Percentiles rank a stretch among this genome's conserved stretches.
phyloP scores from a whole-genome alignment of 2,329 filamentous ascomycete species.

The Fusarium chlamydosporum region DNA sequence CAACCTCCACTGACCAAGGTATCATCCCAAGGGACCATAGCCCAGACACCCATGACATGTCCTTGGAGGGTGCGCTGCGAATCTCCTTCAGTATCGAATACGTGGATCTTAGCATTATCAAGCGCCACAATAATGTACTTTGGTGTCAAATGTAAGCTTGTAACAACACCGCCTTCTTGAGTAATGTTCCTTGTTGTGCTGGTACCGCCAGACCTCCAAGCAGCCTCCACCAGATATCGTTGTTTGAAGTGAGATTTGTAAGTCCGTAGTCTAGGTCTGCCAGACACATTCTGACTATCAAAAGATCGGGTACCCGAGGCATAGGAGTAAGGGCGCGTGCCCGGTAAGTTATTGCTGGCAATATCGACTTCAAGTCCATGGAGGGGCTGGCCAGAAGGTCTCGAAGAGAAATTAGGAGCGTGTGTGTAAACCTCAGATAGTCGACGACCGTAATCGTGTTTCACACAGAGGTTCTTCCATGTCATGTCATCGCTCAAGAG shows the following conservation, averaged over 20 bases:
- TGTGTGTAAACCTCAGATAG: slow-evolving; percentile 65
- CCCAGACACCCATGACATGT: slow-evolving; percentile 99
- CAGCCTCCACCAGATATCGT: slow-evolving; percentile 95
- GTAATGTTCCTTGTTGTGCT: slow-evolving; percentile 90
- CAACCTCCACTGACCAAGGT: slow-evolving; percentile 95
- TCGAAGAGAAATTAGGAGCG: slow-evolving; percentile 51
- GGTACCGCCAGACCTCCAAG: slow-evolving; percentile 93
- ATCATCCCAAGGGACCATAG: slow-evolving; percentile 98
- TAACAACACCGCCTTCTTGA: slow-evolving; percentile 96
- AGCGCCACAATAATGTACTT: slow-evolving; percentile 98
- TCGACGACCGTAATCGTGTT: slow-evolving; percentile 84
- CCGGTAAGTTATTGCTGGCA: slow-evolving; percentile 60
- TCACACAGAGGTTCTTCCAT: slow-evolving; percentile 97
- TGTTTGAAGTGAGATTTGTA: slow-evolving; percentile 99
- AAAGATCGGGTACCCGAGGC: slow-evolving; percentile 66
- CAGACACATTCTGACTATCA: slow-evolving; percentile 60
- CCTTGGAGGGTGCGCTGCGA: slow-evolving; percentile 91
- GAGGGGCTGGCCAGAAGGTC: slow-evolving; percentile 51
- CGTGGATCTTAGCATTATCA: slow-evolving; percentile 98
- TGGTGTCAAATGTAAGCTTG: slow-evolving; percentile 90
- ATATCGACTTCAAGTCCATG: slow-evolving; percentile 57
- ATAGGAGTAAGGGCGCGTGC: slow-evolving; percentile 57
- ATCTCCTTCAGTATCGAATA: slow-evolving; percentile 93
- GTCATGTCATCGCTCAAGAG: slow-evolving; percentile 96
- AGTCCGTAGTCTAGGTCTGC: slow-evolving; percentile 75